A percentile compares a stretch with the other conserved stretches of the same genome.
Conservation (phyloP, 257 asterid species). For the Ophiorrhiza pumila region DNA sequence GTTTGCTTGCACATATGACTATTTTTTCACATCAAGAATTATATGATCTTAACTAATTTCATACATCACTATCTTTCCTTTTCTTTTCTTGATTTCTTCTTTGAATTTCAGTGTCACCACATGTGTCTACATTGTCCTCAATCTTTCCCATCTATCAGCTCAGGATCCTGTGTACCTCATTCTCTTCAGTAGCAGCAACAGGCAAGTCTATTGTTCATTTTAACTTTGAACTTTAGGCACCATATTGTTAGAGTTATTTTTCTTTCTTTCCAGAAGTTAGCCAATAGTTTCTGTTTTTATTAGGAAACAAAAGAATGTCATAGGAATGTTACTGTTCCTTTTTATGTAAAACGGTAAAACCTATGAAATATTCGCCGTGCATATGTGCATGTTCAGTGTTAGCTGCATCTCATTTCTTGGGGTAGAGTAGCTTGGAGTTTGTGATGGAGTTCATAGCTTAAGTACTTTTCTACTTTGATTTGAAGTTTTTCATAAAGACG, state of each 20-base stretch:
- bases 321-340: background rate
- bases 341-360: background rate
- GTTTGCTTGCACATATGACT: background rate
- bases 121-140: slow-evolving; percentile 61
- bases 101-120: slow-evolving; percentile 53
- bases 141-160: slow-evolving; percentile 54
- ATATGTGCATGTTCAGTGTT: background rate
- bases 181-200: slow-evolving; percentile 58
- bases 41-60: background rate
- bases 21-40: background rate
- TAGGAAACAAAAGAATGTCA: background rate
- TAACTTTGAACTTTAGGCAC: too few species aligned
- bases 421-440: background rate
- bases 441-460: background rate
- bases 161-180: slow-evolving; percentile 53
- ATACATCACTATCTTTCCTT: background rate
- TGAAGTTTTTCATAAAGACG: background rate
- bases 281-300: background rate
- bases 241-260: background rate
- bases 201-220: slow-evolving; percentile 41
- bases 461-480: background rate
- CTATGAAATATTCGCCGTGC: background rate
- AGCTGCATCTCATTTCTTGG: background rate
- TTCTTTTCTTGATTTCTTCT: background rate
- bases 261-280: too few species aligned